phyloP scores from a whole-genome alignment of 179 eudicot species.

The Sideroxylon spinosum region DNA sequence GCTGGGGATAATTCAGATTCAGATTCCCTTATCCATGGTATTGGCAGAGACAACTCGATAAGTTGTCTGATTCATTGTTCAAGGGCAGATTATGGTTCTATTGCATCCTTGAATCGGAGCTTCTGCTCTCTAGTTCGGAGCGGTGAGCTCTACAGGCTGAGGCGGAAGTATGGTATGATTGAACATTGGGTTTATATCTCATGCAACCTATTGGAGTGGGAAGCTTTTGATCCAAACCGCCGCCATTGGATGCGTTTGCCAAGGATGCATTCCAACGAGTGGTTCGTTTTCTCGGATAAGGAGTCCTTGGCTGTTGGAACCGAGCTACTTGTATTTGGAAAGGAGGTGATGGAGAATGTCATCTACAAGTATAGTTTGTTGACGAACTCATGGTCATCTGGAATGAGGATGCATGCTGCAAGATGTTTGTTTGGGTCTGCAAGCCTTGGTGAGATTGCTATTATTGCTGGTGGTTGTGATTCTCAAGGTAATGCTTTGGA shows the following conservation, averaged over 20 bases:
- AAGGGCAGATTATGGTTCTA: constrained; percentile 66
- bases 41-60: constrained; percentile 62
- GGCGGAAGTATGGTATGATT: constrained; percentile 48
- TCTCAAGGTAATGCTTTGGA: constrained; percentile 42
- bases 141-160: constrained; percentile 60
- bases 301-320: constrained; percentile 88
- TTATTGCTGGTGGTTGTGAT: constrained; percentile 84
- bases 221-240: constrained; percentile 69
- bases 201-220: constrained; percentile 80
- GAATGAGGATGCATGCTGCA: constrained; percentile 64
- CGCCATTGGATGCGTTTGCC: constrained; percentile 81
- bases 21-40: constrained; percentile 45
- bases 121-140: constrained; percentile 54
- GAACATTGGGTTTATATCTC: constrained; percentile 94
- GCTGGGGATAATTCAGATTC: constrained; percentile 41
- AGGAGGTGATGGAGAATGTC: constrained; percentile 50
- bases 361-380: constrained; percentile 60
- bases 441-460: constrained; percentile 70
- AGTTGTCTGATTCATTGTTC: constrained; percentile 61
- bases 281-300: constrained; percentile 69
- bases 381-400: constrained; percentile 73
- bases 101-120: constrained; percentile 67
- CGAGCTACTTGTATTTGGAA: constrained; percentile 81
- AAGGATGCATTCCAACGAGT: constrained; percentile 58
- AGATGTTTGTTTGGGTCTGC: constrained; percentile 90